Evolutionary conservation across 768 basidiomycete species (phyloP), one percentile per base, ranked within the genome.

Genomic region (Solioccasus polychromus): DNA sequence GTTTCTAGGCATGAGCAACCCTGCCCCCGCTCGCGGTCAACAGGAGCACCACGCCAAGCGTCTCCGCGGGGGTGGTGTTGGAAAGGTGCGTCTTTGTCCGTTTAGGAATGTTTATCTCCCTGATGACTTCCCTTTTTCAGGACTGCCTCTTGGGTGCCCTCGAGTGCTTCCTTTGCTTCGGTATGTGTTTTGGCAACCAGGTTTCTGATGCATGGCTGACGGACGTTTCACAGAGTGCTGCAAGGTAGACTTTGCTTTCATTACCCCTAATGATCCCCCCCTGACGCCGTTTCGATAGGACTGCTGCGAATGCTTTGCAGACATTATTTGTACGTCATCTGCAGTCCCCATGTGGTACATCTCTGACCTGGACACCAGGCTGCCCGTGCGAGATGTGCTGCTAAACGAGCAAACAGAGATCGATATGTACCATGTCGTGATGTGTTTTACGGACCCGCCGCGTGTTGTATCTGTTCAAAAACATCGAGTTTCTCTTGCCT

Each of bases 301-400:
- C 20, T 85, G 80, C 67, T 87, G 83, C 73, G 85, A 85, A 23
- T 85, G 83, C 59, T 53, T 64, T 43, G 85, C 70, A 15, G 85
- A 87, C 56, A 86, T 88, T 54, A 52, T 88, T 35, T 88, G 85
- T 87, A 59, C 61, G 85, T 58, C 23, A n/a, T 8, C 10, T 7
- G 15, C n/a, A 7, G 22, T 23, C 2, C 11, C 3, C n/a, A 15
- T 17, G 14, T 19, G 8, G 11, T 37, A 7, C 41, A 17, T 20
- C 5, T 3, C 50, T 61, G 35, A 52, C 8, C 8, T 14, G 3
- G 23, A 8, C 5, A 1, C 6, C 51, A 87, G 85, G 85, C 66
- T 88, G 84, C 73, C 85, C 85, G 8, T 88, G 85, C 71, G 85
- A 88, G 69, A 78, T 86, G 78, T 81, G 79, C 62, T 86, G 83